phyloP scores from a whole-genome alignment of 352 stramenopile species.

The Phytophthora ohioensis region DNA sequence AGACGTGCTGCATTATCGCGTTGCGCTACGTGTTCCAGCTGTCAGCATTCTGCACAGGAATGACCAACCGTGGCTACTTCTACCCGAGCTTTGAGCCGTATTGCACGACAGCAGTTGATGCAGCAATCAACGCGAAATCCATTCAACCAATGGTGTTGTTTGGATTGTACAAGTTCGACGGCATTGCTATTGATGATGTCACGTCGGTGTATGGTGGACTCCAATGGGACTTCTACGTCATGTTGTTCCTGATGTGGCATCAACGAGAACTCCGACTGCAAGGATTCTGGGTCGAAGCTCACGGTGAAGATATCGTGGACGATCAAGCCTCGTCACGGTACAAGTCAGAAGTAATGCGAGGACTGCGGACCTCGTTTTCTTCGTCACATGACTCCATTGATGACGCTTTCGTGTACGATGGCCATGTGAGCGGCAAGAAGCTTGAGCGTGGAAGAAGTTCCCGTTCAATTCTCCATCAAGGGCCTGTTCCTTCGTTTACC shows the following conservation, averaged over 20 bases:
- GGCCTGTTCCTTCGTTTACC: slow-evolving; percentile 5
- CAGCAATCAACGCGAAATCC: slow-evolving; percentile 58
- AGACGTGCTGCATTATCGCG: slow-evolving; percentile 61
- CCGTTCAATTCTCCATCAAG: slow-evolving; percentile 14
- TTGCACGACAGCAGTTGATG: slow-evolving; percentile 50
- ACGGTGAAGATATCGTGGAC: slow-evolving; percentile 21
- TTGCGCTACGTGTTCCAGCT: slow-evolving; percentile 87
- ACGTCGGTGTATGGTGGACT: slow-evolving; percentile 72
- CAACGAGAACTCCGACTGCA: slow-evolving; percentile 79
- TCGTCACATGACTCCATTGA: slow-evolving; percentile 84
- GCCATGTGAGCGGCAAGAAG: slow-evolving; percentile 26
- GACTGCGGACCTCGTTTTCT: slow-evolving; percentile 52
- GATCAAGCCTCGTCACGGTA: slow-evolving; percentile 49
- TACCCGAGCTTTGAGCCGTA: slow-evolving; percentile 86
- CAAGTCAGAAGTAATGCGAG: slow-evolving; percentile 54
- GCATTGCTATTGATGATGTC: slow-evolving; percentile 57
- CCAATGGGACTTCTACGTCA: slow-evolving; percentile 88
- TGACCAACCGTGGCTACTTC: slow-evolving; percentile 63
- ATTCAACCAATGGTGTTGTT: slow-evolving; percentile 86
- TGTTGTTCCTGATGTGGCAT: slow-evolving; percentile 84
- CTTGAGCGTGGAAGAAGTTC: slow-evolving; percentile 26
- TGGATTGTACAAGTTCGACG: slow-evolving; percentile 90
- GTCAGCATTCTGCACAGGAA: slow-evolving; percentile 81
- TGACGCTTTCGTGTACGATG: slow-evolving; percentile 62
- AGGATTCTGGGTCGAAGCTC: slow-evolving; percentile 73